phyloP scores from a whole-genome alignment of 345 rosid genomes.

The rapeseed (Brassica napus) region Da-Ae NC_063436.1:12088001-12088500 shows the following conservation, averaged over 20 bases:
- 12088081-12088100: not conserved
- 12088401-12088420: not conserved
- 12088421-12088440: not conserved
- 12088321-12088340: not conserved
- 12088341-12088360: not conserved
- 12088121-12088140: not conserved
- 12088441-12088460: not conserved
- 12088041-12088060: not conserved
- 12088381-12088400: not conserved
- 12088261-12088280: not conserved
- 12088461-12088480: not conserved
- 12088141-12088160: not conserved
- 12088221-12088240: not conserved
- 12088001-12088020: not conserved
- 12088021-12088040: not conserved
- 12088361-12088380: not conserved
- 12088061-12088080: not conserved
- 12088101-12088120: not conserved
- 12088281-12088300: not conserved
- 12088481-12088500: not conserved
- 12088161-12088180: not conserved
- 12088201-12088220: not conserved
- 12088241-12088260: not conserved
- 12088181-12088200: not conserved
- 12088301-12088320: not conserved